Evolutionary conservation across 2,329 filamentous ascomycete genomes (phyloP).

Genomic region (Pseudomassariella vexata): DNA sequence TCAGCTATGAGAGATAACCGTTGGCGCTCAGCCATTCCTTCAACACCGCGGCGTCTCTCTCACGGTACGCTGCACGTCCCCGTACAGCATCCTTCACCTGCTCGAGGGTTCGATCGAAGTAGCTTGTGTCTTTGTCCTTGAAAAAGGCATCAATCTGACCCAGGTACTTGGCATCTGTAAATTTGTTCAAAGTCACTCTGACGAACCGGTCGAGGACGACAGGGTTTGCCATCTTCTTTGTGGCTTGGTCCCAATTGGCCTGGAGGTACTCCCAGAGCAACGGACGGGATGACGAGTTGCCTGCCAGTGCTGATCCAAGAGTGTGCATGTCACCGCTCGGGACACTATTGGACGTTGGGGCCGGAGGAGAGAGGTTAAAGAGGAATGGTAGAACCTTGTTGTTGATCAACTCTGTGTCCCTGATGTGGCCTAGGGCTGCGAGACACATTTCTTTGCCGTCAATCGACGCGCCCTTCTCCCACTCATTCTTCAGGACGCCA

Average conservation of each 20-base stretch:
- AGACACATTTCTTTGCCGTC: constrained; percentile 89
- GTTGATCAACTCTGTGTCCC: constrained; percentile 61
- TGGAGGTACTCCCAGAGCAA: constrained; percentile 83
- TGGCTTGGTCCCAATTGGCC: constrained; percentile 71
- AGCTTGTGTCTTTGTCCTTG: constrained; percentile 74
- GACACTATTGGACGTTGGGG: constrained; percentile 53
- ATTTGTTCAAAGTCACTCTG: constrained; percentile 70
- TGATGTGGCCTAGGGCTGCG: constrained; percentile 67
- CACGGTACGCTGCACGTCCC: constrained; percentile 75
- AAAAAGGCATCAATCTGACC: constrained; percentile 83
- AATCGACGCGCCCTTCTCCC: constrained; percentile 72
- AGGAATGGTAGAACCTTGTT: constrained; percentile 69
- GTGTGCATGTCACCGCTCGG: constrained; percentile 83
- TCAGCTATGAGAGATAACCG: constrained; percentile 27
- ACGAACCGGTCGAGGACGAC: constrained; percentile 88
- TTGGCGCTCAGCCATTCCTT: constrained; percentile 70
- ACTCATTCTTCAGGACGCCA: constrained; percentile 77
- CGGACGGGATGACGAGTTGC: constrained; percentile 66
- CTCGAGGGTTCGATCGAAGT: constrained; percentile 79
- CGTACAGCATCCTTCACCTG: constrained; percentile 83
- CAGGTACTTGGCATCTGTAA: constrained; percentile 63
- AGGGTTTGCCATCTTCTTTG: constrained; percentile 71
- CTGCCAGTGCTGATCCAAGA: constrained; percentile 65
- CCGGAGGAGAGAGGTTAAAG: constrained; percentile 57
- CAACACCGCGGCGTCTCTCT: constrained; percentile 66